These are phyloP conservation scores for Paramyrothecium roridum DNA, from an alignment of 2,329 filamentous ascomycete species.

Conservation along the genomic window DNA sequence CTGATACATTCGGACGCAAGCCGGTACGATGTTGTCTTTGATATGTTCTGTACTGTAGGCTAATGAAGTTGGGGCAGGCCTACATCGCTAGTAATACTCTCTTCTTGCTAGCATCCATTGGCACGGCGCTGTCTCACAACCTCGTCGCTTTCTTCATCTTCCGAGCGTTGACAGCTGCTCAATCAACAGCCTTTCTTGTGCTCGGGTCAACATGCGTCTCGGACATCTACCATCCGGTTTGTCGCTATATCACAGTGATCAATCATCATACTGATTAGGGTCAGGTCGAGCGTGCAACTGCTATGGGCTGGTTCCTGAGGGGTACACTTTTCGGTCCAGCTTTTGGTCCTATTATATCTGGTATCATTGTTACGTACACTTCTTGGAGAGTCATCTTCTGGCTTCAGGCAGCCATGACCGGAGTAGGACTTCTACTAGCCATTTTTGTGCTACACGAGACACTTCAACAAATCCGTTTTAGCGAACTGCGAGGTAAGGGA, in stretches of 20 bases:
- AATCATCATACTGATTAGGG: too few species aligned
- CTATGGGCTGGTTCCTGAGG: slow-evolving; percentile 62
- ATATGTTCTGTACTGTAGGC: background rate
- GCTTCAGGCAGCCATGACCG: slow-evolving; percentile 62
- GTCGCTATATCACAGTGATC: too few species aligned
- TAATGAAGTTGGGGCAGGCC: background rate
- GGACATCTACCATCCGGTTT: slow-evolving; percentile 48
- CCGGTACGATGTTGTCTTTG: slow-evolving; percentile 29
- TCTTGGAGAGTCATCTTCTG: slow-evolving; percentile 69
- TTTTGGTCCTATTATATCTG: slow-evolving; percentile 60
- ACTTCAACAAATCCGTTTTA: slow-evolving; percentile 27
- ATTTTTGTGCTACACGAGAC: slow-evolving; percentile 65
- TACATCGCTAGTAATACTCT: slow-evolving; percentile 32
- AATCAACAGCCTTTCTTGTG: slow-evolving; percentile 65
- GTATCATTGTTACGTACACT: slow-evolving; percentile 65
- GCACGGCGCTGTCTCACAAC: slow-evolving; percentile 63
- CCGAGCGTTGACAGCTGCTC: slow-evolving; percentile 64
- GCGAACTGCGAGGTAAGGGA: too few species aligned
- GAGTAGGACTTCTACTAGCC: slow-evolving; percentile 48
- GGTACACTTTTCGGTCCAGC: slow-evolving; percentile 65
- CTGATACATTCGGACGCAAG: slow-evolving; percentile 52
- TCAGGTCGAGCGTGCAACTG: slow-evolving; percentile 58
- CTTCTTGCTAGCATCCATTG: slow-evolving; percentile 63
- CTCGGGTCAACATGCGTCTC: slow-evolving; percentile 61
- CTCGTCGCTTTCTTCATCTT: slow-evolving; percentile 64